Percentiles rank a stretch among this genome's conserved stretches.
These are phyloP conservation scores for Plasmodium inui DNA, from an alignment of 169 alveolate species.

Conservation along the genomic window DNA sequence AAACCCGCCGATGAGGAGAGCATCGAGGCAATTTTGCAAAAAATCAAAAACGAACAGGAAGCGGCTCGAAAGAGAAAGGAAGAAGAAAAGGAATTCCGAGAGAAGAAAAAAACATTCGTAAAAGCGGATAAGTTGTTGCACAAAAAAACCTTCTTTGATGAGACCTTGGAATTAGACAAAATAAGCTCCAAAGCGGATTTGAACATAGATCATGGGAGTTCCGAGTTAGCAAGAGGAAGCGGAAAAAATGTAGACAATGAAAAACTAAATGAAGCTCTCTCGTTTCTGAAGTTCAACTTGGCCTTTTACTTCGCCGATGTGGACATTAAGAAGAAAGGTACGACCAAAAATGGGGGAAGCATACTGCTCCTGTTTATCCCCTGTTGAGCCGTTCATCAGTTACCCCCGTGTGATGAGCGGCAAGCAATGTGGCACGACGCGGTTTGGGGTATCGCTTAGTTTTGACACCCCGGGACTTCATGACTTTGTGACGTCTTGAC, in stretches of 20 bases:
- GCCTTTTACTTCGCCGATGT: slow-evolving; percentile 27
- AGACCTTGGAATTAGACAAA: slow-evolving; percentile 45
- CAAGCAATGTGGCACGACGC: neutral
- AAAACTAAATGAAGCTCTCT: slow-evolving; percentile 54
- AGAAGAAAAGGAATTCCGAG: slow-evolving; percentile 30
- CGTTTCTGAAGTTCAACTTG: slow-evolving; percentile 16
- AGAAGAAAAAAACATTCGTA: slow-evolving; percentile 18
- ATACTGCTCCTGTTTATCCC: neutral
- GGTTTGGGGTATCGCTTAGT: neutral
- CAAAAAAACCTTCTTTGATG: slow-evolving; percentile 40
- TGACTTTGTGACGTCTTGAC: neutral
- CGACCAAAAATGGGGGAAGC: neutral
- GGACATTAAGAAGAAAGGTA: slow-evolving; percentile 63
- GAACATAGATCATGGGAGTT: slow-evolving; percentile 4
- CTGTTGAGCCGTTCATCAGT: neutral
- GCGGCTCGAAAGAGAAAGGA: slow-evolving; percentile 10
- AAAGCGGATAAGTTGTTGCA: slow-evolving; percentile 35
- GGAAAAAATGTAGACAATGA: slow-evolving; percentile 40
- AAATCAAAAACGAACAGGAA: slow-evolving; percentile 68
- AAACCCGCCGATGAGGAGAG: slow-evolving; percentile 23
- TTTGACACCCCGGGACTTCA: neutral
- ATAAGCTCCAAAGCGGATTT: slow-evolving; percentile 42
- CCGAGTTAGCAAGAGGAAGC: neutral
- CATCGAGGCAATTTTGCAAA: slow-evolving; percentile 19
- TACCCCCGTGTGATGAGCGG: neutral